These are phyloP conservation scores for Rhazya stricta DNA, from an alignment of 257 asterid genomes.

Conservation along the genomic window DNA sequence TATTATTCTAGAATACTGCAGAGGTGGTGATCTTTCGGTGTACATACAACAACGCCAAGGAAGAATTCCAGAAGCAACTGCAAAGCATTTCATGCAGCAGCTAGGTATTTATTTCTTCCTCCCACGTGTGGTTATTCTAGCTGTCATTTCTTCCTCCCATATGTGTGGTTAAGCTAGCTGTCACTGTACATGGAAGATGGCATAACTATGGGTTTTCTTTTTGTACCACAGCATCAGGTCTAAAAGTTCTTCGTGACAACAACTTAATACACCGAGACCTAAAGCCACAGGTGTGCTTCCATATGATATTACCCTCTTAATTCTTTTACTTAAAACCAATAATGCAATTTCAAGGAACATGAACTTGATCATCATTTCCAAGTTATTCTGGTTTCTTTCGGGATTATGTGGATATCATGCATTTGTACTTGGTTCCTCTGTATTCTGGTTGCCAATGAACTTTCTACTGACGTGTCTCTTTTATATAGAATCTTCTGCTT, in stretches of 20 bases:
- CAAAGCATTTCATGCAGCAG: conserved; percentile 90
- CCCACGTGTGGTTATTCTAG: neutral
- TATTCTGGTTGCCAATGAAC: neutral
- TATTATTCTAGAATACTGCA: conserved; percentile 84
- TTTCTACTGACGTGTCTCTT: neutral
- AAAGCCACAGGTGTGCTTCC: conserved; percentile 79
- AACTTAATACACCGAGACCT: conserved; percentile 88
- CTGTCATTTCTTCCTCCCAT: conserved; percentile 2
- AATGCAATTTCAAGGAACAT: neutral
- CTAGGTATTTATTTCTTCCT: conserved; percentile 44
- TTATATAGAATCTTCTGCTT: conserved; percentile 45
- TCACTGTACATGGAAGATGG: neutral
- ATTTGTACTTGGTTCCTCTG: neutral
- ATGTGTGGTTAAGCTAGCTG: neutral
- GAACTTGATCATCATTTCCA: neutral
- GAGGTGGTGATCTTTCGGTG: conserved; percentile 89
- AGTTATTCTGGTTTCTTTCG: neutral
- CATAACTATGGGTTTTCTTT: conserved; percentile 4
- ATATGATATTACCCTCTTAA: neutral
- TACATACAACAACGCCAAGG: conserved; percentile 69
- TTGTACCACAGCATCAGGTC: conserved; percentile 66
- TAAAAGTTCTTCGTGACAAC: conserved; percentile 76
- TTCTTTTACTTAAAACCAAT: neutral
- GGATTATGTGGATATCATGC: neutral
- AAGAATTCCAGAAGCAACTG: conserved; percentile 72